Percentiles rank a stretch among this genome's conserved stretches.
phyloP scores from a whole-genome alignment of 257 asterid genomes.

The Datura wrightii region DNA sequence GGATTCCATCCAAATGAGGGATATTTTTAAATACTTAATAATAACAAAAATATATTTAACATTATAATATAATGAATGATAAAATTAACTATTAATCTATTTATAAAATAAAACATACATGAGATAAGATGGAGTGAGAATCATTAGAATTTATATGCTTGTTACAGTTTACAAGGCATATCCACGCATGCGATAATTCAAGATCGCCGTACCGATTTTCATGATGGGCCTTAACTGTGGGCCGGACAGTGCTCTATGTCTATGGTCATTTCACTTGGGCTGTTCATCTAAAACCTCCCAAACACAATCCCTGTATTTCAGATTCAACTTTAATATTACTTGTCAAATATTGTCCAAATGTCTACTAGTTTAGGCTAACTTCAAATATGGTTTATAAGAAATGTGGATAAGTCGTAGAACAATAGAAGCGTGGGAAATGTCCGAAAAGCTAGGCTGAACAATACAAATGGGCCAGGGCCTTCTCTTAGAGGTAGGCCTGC shows the following conservation, averaged over 20 bases:
- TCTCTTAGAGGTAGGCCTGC: too few relatives aligned
- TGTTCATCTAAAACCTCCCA: too few relatives aligned
- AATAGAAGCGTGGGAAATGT: not conserved
- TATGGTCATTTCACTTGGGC: not conserved
- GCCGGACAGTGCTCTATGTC: not conserved
- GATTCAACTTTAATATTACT: too few relatives aligned
- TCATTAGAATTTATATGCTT: not conserved
- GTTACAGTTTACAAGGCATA: not conserved
- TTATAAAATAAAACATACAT: too few relatives aligned
- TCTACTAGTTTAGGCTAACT: not conserved
- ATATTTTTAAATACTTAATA: too few relatives aligned
- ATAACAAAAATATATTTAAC: too few relatives aligned
- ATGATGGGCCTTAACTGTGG: conserved; percentile 21
- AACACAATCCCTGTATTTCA: too few relatives aligned
- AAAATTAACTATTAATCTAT: too few relatives aligned
- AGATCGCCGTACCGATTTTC: not conserved
- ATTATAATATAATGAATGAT: too few relatives aligned
- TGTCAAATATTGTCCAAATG: not conserved
- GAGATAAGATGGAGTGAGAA: not conserved
- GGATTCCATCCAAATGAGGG: too few relatives aligned
- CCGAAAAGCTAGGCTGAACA: not conserved
- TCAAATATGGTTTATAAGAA: not conserved
- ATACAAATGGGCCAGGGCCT: conserved; percentile 5
- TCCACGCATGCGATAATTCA: not conserved
- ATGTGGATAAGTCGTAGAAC: not conserved